Base-by-base conservation (phyloP, 495 filamentous ascomycete genomes). In the Xylaria acuta region DNA sequence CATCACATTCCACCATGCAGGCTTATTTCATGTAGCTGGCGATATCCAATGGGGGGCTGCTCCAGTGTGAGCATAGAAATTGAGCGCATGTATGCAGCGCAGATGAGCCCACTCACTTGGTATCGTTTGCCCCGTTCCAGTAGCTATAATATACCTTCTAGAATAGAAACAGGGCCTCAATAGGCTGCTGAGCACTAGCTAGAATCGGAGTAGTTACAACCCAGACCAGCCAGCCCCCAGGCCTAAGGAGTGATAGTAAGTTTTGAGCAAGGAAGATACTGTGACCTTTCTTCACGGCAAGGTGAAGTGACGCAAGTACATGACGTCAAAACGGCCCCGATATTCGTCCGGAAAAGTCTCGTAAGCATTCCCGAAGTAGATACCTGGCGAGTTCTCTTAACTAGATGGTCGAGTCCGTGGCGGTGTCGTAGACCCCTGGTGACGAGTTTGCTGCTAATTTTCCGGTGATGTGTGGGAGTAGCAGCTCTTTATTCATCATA, bases 171-270 rank as follows among this genome's bases (percentile, higher is more conserved):
- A 45, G 2, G 1, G 40, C 67, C 7, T 58, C 51, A 18, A 38
- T 58, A 7, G 67, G 67, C 12, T 22, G 67, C 32, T 58, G 34
- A 6, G 40, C 27, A 11, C 40, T 30, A 6, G 25, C 36, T 43
- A 60, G 49, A 20, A 36, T 2, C 11, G 53, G 20, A 30, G 12
- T 9, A 3, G 36, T 16, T 25, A 60, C 67, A 34, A 16, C 47
- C 67, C 53, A 69, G 25, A 60, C 67, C 27, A 69, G n/a, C 34
- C 53, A 69, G 22, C 67, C 67, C 3, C 53, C 53, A 30, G 67
- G 67, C 36, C 54, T 36, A 20, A 60, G 53, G 22, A 69, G 67
- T 32, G 67, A 38, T 3, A 60, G 47, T 30, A 69, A 32, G 25
- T 60, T 69, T 8, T 25, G 36, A n/a, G 20, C 36, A 8, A 69